Evolutionary conservation across 1,139 yeast species (phyloP).

Genomic region (Taphrina communis): DNA sequence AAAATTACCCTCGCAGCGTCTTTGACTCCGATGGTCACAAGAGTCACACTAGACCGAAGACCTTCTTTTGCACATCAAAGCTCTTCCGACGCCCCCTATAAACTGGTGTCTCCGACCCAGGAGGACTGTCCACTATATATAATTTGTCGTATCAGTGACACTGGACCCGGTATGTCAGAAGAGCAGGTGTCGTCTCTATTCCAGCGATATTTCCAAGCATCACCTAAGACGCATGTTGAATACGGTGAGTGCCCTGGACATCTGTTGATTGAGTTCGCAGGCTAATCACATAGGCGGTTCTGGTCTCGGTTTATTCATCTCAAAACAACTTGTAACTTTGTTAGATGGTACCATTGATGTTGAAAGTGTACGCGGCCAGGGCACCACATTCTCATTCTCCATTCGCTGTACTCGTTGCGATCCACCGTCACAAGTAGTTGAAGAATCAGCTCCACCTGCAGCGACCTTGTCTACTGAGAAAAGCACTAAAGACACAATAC

Average conservation of each 20-base stretch:
- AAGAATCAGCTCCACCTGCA: not conserved
- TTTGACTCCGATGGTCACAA: conserved; percentile 3
- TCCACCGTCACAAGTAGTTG: conserved; percentile 7
- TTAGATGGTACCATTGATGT: conserved; percentile 37
- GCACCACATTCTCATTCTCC: conserved; percentile 33
- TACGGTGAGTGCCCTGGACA: conserved; percentile 5
- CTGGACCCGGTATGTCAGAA: conserved; percentile 67
- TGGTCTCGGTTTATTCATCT: conserved; percentile 58
- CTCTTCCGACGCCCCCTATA: conserved; percentile 6
- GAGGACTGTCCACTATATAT: conserved; percentile 14
- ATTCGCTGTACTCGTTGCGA: not conserved
- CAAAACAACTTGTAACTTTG: conserved; percentile 29
- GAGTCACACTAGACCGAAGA: conserved; percentile 7
- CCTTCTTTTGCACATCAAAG: conserved; percentile 12
- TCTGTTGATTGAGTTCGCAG: conserved; percentile 58
- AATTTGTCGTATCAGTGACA: conserved; percentile 59
- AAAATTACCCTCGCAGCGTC: conserved; percentile 22
- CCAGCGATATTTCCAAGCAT: conserved; percentile 63
- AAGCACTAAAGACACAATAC: conserved; percentile 10
- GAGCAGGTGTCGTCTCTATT: conserved; percentile 54
- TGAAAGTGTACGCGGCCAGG: conserved; percentile 20
- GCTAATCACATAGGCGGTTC: conserved; percentile 63
- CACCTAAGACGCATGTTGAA: conserved; percentile 27
- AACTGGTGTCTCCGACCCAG: not conserved
- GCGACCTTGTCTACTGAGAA: not conserved